Evolutionary conservation across 345 rosid species (phyloP).

Genomic region (Euphorbia lathyris): DNA sequence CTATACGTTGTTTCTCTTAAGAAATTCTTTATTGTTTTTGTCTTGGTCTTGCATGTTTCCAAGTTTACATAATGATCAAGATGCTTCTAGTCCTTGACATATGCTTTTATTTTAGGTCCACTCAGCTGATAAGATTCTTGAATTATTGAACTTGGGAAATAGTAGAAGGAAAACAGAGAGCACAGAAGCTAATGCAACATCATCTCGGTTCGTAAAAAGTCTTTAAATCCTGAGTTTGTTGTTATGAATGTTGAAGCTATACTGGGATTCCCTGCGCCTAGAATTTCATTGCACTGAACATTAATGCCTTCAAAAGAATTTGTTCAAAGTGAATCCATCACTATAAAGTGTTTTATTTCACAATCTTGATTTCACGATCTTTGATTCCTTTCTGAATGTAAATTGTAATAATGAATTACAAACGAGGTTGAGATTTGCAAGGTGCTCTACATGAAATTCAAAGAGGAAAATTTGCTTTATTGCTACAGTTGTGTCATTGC

Average conservation of each 20-base stretch:
- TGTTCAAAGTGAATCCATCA: not conserved
- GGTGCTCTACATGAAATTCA: not conserved
- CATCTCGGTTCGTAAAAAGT: conserved; percentile 61
- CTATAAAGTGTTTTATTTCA: not conserved
- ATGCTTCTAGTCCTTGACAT: conserved; percentile 14
- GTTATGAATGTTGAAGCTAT: not conserved
- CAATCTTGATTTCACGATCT: not conserved
- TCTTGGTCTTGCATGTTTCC: not conserved
- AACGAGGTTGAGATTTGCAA: not conserved
- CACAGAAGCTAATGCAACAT: conserved; percentile 86
- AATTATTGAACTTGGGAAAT: conserved; percentile 85
- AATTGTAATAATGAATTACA: not conserved
- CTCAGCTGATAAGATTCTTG: conserved; percentile 89
- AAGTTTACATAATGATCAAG: not conserved
- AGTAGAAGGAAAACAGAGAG: conserved; percentile 91
- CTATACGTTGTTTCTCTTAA: not conserved
- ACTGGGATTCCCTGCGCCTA: not conserved
- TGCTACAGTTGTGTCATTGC: not conserved
- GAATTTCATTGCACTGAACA: not conserved
- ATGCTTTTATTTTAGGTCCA: conserved; percentile 51
- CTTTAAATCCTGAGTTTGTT: not conserved
- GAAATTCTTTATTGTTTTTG: not conserved
- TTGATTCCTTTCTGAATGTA: not conserved
- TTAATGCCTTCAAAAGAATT: not conserved
- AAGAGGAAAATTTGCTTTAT: not conserved